Evolutionary conservation across 305 asterid genomes (phyloP), one percentile per base, ranked within the genome.

Genomic region (Solanum hybrid): DNA sequence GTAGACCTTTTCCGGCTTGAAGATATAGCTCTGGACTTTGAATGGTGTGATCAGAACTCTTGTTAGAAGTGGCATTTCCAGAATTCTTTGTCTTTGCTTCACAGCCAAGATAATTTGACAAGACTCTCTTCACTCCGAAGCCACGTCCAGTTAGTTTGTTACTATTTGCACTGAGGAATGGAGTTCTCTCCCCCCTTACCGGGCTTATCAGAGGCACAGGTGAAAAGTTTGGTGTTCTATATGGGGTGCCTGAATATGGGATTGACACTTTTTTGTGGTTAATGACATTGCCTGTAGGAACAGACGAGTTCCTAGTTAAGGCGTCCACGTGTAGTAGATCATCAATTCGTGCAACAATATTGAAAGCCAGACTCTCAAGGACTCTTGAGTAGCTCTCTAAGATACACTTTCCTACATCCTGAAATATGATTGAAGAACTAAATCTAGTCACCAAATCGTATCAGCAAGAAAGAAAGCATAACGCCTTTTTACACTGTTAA

Each of bases 351-450:
- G 98, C 95, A 29, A 94, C 93, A 7, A 97, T 95, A 56, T 93
- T 96, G 95, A 92, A 97, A 7, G 99, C 96, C 86, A 97, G 91
- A 88, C 99, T 95, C 93, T 97, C 99, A 95, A 97, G 92, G 40
- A 97, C 99, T 91, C 99, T 93, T 20, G 99, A 97, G 94, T 97
- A 97, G 98, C 99, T 95, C 96, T 97, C 99, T 87, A 97, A 38
- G 35, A 97, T 94, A 17, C 98, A 94, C 93, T 95, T 97, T n/a
- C 82, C 72, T 32, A 75, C 90, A 37, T 35, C 89, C 64, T 34
- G 81, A 81, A 88, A 88, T 5, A 26, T 10, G 66, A 89, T 72
- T 20, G n/a, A 42, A 56, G 38, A 77, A 76, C 16, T n/a, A 76
- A 46, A 77, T 77, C 73, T 11, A 27, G 85, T 87, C 31, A 24